Evolutionary conservation across 352 stramenopile species (phyloP).

Genomic region (Phytophthora sp.): DNA sequence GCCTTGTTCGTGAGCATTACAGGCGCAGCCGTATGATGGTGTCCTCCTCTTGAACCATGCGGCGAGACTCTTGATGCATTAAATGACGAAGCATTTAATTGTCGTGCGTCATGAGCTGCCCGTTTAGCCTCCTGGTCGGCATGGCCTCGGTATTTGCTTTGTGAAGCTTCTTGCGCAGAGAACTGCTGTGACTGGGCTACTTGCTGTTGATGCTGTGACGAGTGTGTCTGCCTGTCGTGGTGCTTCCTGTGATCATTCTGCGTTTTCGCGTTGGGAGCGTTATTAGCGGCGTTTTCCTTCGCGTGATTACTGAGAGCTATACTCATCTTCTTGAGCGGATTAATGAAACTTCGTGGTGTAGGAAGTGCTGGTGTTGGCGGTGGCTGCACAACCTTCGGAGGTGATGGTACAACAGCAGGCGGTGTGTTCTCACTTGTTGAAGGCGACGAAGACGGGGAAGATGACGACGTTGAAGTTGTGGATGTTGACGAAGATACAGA

Average conservation of each 20-base stretch:
- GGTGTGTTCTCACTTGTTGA: slow-evolving; percentile 18
- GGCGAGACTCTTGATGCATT: slow-evolving; percentile 27
- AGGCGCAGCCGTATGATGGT: slow-evolving; percentile 23
- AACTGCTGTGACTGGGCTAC: slow-evolving; percentile 28
- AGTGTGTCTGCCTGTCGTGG: slow-evolving; percentile 32
- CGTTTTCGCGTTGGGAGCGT: slow-evolving; percentile 40
- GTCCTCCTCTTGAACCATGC: slow-evolving; percentile 22
- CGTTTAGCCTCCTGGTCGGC: slow-evolving; percentile 52
- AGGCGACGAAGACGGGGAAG: slow-evolving; percentile 22
- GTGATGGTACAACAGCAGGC: slow-evolving; percentile 18
- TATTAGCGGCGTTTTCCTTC: slow-evolving; percentile 51
- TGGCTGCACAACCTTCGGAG: slow-evolving; percentile 32
- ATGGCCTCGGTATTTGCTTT: slow-evolving; percentile 35
- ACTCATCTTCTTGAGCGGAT: slow-evolving; percentile 70
- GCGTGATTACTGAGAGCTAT: slow-evolving; percentile 46
- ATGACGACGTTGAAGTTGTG: slow-evolving; percentile 25
- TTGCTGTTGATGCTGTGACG: slow-evolving; percentile 24
- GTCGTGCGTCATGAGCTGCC: slow-evolving; percentile 35
- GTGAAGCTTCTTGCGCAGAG: slow-evolving; percentile 19
- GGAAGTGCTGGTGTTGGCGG: slow-evolving; percentile 21
- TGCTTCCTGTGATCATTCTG: slow-evolving; percentile 41
- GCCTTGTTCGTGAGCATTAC: slow-evolving; percentile 35
- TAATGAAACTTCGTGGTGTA: slow-evolving; percentile 56
- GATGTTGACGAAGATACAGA: slow-evolving; percentile 36
- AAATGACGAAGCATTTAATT: slow-evolving; percentile 20